Conservation (phyloP, 805 yeast species). For the Wickerhamiella hasegawae region DNA sequence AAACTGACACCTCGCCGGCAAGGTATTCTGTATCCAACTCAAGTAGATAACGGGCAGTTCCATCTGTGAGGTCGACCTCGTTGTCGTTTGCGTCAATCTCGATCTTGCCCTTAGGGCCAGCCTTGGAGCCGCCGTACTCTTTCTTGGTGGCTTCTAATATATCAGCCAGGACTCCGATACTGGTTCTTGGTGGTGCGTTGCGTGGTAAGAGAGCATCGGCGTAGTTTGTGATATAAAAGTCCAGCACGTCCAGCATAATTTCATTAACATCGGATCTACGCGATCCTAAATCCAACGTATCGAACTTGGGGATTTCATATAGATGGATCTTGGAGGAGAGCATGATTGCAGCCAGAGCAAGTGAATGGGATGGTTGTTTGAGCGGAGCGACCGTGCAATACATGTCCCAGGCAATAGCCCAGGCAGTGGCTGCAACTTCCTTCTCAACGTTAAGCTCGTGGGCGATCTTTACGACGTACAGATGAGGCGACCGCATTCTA, state of each 20-base stretch:
- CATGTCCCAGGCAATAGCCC: slow-evolving; percentile 65
- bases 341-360: slow-evolving; percentile 52
- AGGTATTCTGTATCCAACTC: no score
- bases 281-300: slow-evolving; percentile 13
- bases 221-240: slow-evolving; percentile 40
- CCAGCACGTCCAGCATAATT: slow-evolving; percentile 41
- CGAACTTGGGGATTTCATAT: slow-evolving; percentile 19
- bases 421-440: slow-evolving; percentile 38
- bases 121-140: no score
- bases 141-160: no score
- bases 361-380: slow-evolving; percentile 58
- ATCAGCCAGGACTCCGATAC: background rate
- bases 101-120: no score
- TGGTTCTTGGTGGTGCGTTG: slow-evolving; percentile 21
- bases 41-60: slow-evolving; percentile 21
- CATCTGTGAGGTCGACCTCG: slow-evolving; percentile 7
- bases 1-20: background rate
- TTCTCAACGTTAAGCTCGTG: slow-evolving; percentile 33
- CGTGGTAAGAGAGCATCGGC: slow-evolving; percentile 38
- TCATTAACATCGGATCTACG: slow-evolving; percentile 24
- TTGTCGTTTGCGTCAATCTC: background rate
- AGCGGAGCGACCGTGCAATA: slow-evolving; percentile 53
- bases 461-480: slow-evolving; percentile 44
- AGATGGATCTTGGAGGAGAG: slow-evolving; percentile 38
- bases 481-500: slow-evolving; percentile 51